Evolutionary conservation across 163 green algal genomes (phyloP).

Genomic region (Prototheca cutis): DNA sequence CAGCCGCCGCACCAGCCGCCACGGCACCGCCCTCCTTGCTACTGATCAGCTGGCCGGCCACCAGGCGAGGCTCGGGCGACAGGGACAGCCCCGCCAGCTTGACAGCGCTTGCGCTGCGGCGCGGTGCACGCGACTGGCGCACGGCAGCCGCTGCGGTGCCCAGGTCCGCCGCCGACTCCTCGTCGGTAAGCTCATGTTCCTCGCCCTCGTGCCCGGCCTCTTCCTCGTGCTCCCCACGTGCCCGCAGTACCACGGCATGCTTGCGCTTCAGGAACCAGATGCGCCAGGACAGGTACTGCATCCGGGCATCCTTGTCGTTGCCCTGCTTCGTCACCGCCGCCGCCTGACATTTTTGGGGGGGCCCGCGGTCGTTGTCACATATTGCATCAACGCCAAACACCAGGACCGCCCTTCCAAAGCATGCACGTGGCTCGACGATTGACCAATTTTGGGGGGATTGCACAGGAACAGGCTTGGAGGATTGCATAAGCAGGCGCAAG

Average conservation of each 20-base stretch:
- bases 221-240: background rate
- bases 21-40: background rate
- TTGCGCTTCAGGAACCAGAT: conserved; percentile 85
- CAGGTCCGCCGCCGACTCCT: conserved; percentile 2
- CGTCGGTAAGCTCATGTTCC: conserved; percentile 4
- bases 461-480: no score
- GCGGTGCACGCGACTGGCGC: background rate
- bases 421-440: no score
- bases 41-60: conserved; percentile 1
- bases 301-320: conserved; percentile 59
- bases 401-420: no score
- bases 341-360: conserved; percentile 22
- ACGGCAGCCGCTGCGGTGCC: background rate
- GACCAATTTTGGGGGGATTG: no score
- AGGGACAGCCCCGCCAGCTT: conserved; percentile 1
- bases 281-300: conserved; percentile 85
- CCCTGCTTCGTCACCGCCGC: conserved; percentile 31
- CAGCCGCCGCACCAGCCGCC: background rate
- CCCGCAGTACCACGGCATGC: conserved; percentile 19
- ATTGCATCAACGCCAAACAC: no score
- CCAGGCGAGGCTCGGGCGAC: background rate
- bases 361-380: no score
- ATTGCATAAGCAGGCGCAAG: no score
- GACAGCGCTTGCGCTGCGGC: background rate
- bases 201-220: no score